A percentile compares a stretch with the other conserved stretches of the same genome.
These are phyloP conservation scores for Aureobasidium namibiae DNA, from an alignment of 2,329 filamentous ascomycete genomes.

Conservation along the genomic window DNA sequence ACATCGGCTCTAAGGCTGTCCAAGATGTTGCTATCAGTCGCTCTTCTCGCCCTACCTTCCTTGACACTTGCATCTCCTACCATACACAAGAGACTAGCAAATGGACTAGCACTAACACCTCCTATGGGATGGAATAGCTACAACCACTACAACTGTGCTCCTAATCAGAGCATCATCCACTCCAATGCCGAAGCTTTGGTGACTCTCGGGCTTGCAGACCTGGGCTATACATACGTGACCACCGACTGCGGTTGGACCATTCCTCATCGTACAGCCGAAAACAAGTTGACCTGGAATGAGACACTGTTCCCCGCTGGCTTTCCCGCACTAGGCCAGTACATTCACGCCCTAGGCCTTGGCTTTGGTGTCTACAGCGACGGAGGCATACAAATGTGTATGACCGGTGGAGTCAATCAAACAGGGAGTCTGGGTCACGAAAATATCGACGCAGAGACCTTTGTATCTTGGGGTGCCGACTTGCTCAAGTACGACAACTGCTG, in stretches of 20 bases:
- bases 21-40: not conserved
- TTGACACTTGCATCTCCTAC: not conserved
- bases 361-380: conserved; percentile 45
- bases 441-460: conserved; percentile 34
- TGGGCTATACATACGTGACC: conserved; percentile 50
- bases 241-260: conserved; percentile 52
- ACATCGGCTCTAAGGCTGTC: not conserved
- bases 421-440: conserved; percentile 29
- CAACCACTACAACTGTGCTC: conserved; percentile 46
- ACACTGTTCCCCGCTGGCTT: conserved; percentile 44
- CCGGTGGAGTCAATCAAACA: conserved; percentile 14
- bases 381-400: conserved; percentile 19
- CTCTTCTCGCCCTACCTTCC: not conserved
- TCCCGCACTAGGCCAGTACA: conserved; percentile 41
- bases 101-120: conserved; percentile 15
- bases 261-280: conserved; percentile 31
- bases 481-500: conserved; percentile 46
- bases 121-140: conserved; percentile 47
- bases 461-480: conserved; percentile 32
- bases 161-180: conserved; percentile 41
- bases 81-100: not conserved
- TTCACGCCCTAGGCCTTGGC: conserved; percentile 41
- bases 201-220: conserved; percentile 41
- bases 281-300: conserved; percentile 42
- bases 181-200: conserved; percentile 47